These are phyloP conservation scores for Scytalidium sp. DNA, from an alignment of 2,329 filamentous ascomycete genomes.

Conservation along the genomic window DNA sequence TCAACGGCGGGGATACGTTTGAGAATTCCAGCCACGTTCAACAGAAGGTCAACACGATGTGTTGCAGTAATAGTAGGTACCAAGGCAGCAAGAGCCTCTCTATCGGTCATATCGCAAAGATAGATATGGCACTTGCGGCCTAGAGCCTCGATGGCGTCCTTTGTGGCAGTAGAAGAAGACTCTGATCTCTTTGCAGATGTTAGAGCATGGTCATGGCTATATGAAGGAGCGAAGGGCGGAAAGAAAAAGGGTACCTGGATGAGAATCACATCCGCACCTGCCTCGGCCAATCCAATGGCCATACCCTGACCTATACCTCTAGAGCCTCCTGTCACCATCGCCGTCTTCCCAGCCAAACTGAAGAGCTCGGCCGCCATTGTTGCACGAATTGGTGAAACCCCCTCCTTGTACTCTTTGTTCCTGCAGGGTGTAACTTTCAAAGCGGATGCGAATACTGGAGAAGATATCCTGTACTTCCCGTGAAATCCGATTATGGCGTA, in stretches of 20 bases:
- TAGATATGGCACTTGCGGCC: not conserved
- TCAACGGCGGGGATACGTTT: constrained; percentile 27
- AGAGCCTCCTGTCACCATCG: constrained; percentile 41
- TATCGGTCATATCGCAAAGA: not conserved
- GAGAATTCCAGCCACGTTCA: constrained; percentile 35
- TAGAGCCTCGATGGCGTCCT: constrained; percentile 1
- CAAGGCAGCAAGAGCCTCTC: constrained; percentile 35
- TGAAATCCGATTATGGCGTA: too few relatives aligned
- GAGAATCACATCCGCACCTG: constrained; percentile 35
- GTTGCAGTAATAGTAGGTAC: constrained; percentile 28
- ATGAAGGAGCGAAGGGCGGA: too few relatives aligned
- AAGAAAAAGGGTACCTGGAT: not conserved
- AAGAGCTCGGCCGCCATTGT: constrained; percentile 19
- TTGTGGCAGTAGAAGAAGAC: constrained; percentile 10
- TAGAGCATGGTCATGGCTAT: too few relatives aligned
- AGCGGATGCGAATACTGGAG: too few relatives aligned
- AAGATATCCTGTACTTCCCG: too few relatives aligned
- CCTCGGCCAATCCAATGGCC: constrained; percentile 38
- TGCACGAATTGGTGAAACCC: not conserved
- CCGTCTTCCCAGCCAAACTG: constrained; percentile 39
- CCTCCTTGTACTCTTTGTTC: too few relatives aligned
- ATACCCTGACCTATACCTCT: constrained; percentile 39
- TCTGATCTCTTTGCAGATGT: too few relatives aligned
- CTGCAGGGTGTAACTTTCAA: too few relatives aligned
- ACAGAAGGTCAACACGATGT: constrained; percentile 34